Conservation (phyloP, 2,329 filamentous ascomycete genomes). For the Cladosporium halotolerans region DNA sequence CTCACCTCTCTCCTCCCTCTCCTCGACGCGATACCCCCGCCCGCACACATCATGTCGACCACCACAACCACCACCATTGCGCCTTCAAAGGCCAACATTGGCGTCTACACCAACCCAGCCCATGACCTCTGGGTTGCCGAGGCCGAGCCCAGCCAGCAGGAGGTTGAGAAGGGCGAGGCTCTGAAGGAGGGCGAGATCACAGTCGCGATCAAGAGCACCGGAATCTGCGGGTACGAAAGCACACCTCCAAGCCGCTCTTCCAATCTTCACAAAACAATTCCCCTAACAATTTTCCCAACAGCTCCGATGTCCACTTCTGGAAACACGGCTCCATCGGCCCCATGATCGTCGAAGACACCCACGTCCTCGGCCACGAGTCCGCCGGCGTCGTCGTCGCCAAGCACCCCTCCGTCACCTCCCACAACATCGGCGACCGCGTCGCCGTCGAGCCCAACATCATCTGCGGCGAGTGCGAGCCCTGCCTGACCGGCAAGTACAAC, state of each 20-base stretch:
- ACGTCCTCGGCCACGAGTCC: constrained; percentile 92
- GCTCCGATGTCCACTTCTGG: constrained; percentile 96
- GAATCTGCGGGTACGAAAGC: constrained; percentile 73
- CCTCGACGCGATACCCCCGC: neutral
- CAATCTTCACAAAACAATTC: neutral
- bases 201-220: constrained; percentile 83
- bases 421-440: constrained; percentile 83
- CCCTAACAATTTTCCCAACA: constrained; percentile 31
- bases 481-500: constrained; percentile 89
- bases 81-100: constrained; percentile 77
- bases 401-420: constrained; percentile 68
- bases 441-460: constrained; percentile 92
- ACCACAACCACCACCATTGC: constrained; percentile 28
- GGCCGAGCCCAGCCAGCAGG: constrained; percentile 68
- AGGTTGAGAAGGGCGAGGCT: constrained; percentile 60
- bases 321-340: constrained; percentile 90
- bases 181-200: constrained; percentile 80
- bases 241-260: neutral
- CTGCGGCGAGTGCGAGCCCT: constrained; percentile 84
- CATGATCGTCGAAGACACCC: constrained; percentile 84
- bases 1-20: neutral
- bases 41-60: constrained; percentile 3
- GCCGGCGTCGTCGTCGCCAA: constrained; percentile 75
- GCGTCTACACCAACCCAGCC: constrained; percentile 88
- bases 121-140: constrained; percentile 87